Evolutionary conservation across 1,139 yeast species (phyloP), one percentile per base, ranked within the genome.

Genomic region (Hansenula anomala): DNA sequence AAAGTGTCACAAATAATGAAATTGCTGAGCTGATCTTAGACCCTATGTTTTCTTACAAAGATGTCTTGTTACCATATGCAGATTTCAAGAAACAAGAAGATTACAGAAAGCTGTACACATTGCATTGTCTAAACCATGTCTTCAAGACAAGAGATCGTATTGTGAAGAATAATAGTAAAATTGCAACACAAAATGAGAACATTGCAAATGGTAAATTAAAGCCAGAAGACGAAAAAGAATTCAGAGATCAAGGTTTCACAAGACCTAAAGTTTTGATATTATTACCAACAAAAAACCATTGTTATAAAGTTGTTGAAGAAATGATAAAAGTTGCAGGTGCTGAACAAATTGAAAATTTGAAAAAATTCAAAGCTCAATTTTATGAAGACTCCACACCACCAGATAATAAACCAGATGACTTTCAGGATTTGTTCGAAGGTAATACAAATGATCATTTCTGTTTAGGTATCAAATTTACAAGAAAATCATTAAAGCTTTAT

Each of bases 211-310:
- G 78, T 1, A 51, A 56, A 28, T 26, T 59, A 18, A 56, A 48
- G 24, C 59, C 59, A 0, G 57, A 63, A n/a, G 67, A 64, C 12
- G 79, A 72, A 42, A 63, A 70, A 24, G 96, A 88, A 52, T 70
- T 74, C 44, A 67, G 95, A 43, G 98, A 92, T 59, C 98, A 92
- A 60, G 97, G 98, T 14, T 94, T 89, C 56, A 90, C 97, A 0
- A 73, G 97, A 45, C 96, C 98, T 1, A 90, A 89, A 55, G 90
- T 84, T 2, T 66, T 92, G 41, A 78, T 92, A 6, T 63, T 92
- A 28, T 66, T 88, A 35, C 97, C 99, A 9, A 88, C 96, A 0
- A 74, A 96, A 55, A 76, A 89, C 49, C 69, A 85, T 4, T 88
- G 95, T 34, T 78, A 77, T 56, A 79, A 80, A 40, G 69, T 87